Base-by-base conservation (phyloP, 495 filamentous ascomycete genomes). In the Aspergillus bertholletiae region DNA sequence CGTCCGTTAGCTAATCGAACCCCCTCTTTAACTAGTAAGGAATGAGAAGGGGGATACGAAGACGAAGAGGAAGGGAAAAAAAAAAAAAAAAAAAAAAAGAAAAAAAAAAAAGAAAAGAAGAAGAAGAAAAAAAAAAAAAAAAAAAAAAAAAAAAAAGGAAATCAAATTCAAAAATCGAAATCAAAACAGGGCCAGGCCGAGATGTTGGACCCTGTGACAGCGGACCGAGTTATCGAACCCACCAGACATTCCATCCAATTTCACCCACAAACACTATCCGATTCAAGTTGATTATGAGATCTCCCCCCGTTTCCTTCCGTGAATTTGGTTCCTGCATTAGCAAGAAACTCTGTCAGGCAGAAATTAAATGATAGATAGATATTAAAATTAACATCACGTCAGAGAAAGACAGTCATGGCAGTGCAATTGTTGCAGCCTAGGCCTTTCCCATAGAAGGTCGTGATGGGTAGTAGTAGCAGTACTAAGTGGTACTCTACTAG, bases 191-290 rank as follows among this genome's bases (percentile, higher is more conserved):
- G 30, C 30, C 8, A 32, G 30, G 13, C 30, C 30, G 30, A 12
- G 7, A 32, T 48, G 46, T 48, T 48, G 46, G 28, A 49, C 28
- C 18, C 46, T 49, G 46, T 37, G 46, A 49, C 46, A 35, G 30
- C 46, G 46, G 46, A 21, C 27, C 2, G 28, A 15, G 22, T 21
- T 17, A 24, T 23, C 12, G 46, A 49, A 49, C 20, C 46, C 46
- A 35, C 46, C 27, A 15, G 7, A 35, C 21, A 32, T 32, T 35
- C 46, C 46, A 49, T 49, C 12, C 28, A 49, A 49, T 49, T 49
- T 49, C 46, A 15, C 12, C 5, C 11, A 34, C 21, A 22, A 7
- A 18, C 28, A 34, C 28, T 35, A 49, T 49, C 30, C 1, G 46
- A 49, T 49, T 49, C 46, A 49, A 24, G 12, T 49, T 49, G 46